Base-by-base conservation (phyloP, 495 filamentous ascomycete species). In the Emericellopsis terricola region DNA sequence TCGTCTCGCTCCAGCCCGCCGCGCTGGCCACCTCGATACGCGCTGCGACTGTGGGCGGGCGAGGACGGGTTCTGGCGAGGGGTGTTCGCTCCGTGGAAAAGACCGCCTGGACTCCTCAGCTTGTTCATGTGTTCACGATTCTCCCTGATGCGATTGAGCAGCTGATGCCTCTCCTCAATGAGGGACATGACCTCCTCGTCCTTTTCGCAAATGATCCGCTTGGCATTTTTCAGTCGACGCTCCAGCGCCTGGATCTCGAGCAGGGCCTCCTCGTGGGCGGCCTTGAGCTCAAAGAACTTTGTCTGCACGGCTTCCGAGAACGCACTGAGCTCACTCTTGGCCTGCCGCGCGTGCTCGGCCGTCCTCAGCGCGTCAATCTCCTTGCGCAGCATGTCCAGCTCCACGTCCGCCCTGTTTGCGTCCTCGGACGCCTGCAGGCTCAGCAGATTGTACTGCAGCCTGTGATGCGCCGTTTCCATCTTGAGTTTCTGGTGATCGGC, bases 321-420 rank as follows among this genome's bases (percentile, higher is more conserved):
- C 1, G 48, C 36, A 34, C 44, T 55, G 20, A 63, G 48, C 16
- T 65, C 62, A 8, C 55, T 51, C 33, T 55, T 49, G 24, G 62
- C 54, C 27, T 63, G 65, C 7, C 66, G 65, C 13, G 60, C 48
- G 39, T 58, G 50, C 41, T 71, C 62, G 13, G 62, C 69, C 34
- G 60, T 68, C 41, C 84, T 80, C 15, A 97, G 57, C 8, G 87
- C 81, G 39, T 94, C 78, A 5, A 94, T 79, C 52, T 97, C 91
- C 20, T 80, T 69, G 37, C 78, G 74, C n/a, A 78, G 79, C 60
- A 96, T 83, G 31, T 91, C 80, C 38, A 91, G 81, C 54, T 97
- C 89, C 8, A 96, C 89, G 23, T 74, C 80, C 38, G 86, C 82
- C 24, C 85, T 72, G 51, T 91, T 86, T 3, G 80, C 66, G 16